Base-by-base conservation (phyloP, 176 grass and related monocot species). In the Bromus sterilis region DNA sequence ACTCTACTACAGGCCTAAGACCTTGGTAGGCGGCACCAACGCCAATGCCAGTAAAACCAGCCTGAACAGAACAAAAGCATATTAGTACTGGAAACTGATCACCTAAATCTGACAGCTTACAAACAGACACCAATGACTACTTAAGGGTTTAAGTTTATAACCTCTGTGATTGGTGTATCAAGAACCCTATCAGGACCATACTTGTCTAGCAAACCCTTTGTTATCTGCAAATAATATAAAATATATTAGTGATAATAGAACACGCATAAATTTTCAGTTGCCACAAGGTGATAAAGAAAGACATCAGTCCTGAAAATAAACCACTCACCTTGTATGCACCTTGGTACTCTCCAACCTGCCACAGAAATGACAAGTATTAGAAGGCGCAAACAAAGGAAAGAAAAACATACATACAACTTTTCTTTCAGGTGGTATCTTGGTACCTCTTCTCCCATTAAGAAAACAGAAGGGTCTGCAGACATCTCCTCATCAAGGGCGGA, bases 401-500 rank as follows among this genome's bases (percentile, higher is more conserved):
- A 15, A 26, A 84, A 44, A 30, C 11, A 72, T 65, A 30, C 11
- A 72, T 65, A 64, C 11, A 44, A 91, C 86, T 75, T 94, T 89
- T 71, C 89, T 71, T 80, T 29, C 20, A 25, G 71, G 31, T 34
- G 18, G 20, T 83, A 95, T 92, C 88, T 9, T 34, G 18, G 23
- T 85, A 98, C 95, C 92, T 98, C 95, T 94, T 98, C 95, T 43
- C 95, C 92, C 92, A 98, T 98, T 82, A 98, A 62, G 74, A 98
- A 93, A 77, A 98, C 95, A 67, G 91, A 94, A 62, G 95, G 95
- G 76, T 98, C 95, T 3, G 95, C 92, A 56, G 95, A 94, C 95
- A 98, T 98, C 73, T 98, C 95, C 84, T 98, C 95, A 74, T 95
- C 95, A 33, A 98, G 79, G 87, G 95, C 90, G 67, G 95, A 86